These are phyloP conservation scores for Didymellaceae sp. DNA, from an alignment of 2,329 filamentous ascomycete genomes.

Conservation along the genomic window DNA sequence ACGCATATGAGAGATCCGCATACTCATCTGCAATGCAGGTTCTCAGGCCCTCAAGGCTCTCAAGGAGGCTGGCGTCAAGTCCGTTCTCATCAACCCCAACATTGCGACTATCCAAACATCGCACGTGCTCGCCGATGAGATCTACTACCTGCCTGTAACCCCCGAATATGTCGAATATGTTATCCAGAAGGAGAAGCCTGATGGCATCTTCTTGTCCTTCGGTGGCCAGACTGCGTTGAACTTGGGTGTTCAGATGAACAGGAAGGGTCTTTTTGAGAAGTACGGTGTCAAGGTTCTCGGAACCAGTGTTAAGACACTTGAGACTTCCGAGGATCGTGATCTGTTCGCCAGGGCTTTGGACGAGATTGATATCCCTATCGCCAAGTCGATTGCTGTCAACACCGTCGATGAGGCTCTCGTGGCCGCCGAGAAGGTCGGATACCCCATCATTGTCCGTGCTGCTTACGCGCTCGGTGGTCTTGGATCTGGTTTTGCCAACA, in stretches of 20 bases:
- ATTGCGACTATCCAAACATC: constrained; percentile 98
- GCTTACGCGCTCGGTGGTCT: constrained; percentile 96
- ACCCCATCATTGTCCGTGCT: constrained; percentile 97
- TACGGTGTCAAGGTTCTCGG: constrained; percentile 95
- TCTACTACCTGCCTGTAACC: constrained; percentile 97
- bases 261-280: constrained; percentile 91
- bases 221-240: constrained; percentile 97
- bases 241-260: constrained; percentile 95
- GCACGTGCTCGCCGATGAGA: constrained; percentile 93
- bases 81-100: constrained; percentile 95
- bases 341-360: constrained; percentile 94
- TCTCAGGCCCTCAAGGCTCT: constrained; percentile 96
- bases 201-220: constrained; percentile 97
- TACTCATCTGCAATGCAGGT: constrained; percentile 60
- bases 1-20: neutral
- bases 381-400: constrained; percentile 90
- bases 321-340: constrained; percentile 94
- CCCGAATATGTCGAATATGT: constrained; percentile 98
- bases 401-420: constrained; percentile 91
- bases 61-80: constrained; percentile 90
- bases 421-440: constrained; percentile 85
- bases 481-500: constrained; percentile 94
- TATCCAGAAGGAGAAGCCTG: constrained; percentile 92
- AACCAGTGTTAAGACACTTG: constrained; percentile 91
- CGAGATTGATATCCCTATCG: constrained; percentile 97